Conservation (phyloP, 306 rosid genomes). For the Geum urbanum region DNA sequence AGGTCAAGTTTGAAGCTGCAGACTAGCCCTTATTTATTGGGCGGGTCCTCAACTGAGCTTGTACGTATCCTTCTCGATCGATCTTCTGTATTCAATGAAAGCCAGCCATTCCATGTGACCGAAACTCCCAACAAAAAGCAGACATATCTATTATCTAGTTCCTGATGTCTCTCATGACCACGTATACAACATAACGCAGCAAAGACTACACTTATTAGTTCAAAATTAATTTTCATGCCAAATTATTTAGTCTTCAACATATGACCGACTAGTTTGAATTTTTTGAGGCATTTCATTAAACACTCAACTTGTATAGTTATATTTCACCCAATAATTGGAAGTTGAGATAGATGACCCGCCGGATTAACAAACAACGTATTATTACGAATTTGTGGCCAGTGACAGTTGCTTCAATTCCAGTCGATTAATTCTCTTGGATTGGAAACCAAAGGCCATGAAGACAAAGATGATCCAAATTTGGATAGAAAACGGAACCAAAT, state of each 20-base stretch:
- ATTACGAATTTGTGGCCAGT: too few species aligned
- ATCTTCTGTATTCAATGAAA: slow-evolving; percentile 20
- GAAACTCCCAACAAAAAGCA: slow-evolving; percentile 18
- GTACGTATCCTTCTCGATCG: not conserved
- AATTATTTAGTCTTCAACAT: not conserved
- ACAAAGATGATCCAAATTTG: not conserved
- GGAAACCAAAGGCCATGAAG: not conserved
- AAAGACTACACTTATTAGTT: not conserved
- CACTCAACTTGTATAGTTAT: not conserved
- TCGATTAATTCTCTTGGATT: not conserved
- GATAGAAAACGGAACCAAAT: not conserved
- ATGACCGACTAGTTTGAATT: too few species aligned
- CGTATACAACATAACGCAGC: slow-evolving; percentile 3
- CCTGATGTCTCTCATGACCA: slow-evolving; percentile 14
- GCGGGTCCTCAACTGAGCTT: slow-evolving; percentile 12
- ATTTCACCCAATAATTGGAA: too few species aligned
- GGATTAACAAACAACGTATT: not conserved
- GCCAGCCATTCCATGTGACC: slow-evolving; percentile 34
- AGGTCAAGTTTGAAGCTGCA: not conserved
- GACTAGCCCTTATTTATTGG: slow-evolving; percentile 1
- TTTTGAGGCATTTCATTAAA: not conserved
- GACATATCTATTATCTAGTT: slow-evolving; percentile 8
- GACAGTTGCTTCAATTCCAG: not conserved
- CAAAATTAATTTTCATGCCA: not conserved
- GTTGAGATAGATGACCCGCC: not conserved